These are phyloP conservation scores for Paracamarosporium sp. DNA, from an alignment of 2,329 filamentous ascomycete genomes.

Conservation along the genomic window DNA sequence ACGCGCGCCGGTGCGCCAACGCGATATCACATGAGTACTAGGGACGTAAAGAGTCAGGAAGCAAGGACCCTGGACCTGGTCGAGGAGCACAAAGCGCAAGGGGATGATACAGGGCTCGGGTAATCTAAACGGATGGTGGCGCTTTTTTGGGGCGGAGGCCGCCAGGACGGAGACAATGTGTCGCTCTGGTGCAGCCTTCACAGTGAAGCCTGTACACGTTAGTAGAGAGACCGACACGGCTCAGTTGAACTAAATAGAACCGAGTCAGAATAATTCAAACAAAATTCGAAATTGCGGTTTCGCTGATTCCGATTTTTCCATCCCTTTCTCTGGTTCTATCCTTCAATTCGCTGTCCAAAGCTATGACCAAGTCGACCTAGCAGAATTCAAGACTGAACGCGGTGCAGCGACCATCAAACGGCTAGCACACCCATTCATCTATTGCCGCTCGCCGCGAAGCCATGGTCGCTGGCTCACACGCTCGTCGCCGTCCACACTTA, in stretches of 20 bases:
- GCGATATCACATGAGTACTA: slow-evolving; percentile 47
- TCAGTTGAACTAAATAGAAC: not conserved
- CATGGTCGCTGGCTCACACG: not conserved
- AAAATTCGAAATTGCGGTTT: no score
- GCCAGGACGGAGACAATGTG: not conserved
- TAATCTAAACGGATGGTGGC: slow-evolving; percentile 30
- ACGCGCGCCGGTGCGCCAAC: slow-evolving; percentile 42
- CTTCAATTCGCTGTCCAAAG: slow-evolving; percentile 24
- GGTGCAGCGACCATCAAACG: slow-evolving; percentile 37
- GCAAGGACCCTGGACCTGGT: slow-evolving; percentile 28
- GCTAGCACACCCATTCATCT: slow-evolving; percentile 23
- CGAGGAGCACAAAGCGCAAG: slow-evolving; percentile 30
- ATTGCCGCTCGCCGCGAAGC: not conserved
- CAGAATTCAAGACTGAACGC: slow-evolving; percentile 25
- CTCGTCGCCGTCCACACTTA: slow-evolving; percentile 18
- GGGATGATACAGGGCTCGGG: slow-evolving; percentile 36
- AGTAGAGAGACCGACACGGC: no score
- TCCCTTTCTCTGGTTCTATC: slow-evolving; percentile 27
- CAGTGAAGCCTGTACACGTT: no score
- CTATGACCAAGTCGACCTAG: slow-evolving; percentile 31
- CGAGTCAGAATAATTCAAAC: not conserved
- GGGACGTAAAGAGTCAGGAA: slow-evolving; percentile 33
- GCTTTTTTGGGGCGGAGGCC: slow-evolving; percentile 15
- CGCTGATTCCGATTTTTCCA: no score
- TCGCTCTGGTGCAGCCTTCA: not conserved